Base-by-base conservation (phyloP, 176 grass and related monocot species). In the Eragrostis curvula region DNA sequence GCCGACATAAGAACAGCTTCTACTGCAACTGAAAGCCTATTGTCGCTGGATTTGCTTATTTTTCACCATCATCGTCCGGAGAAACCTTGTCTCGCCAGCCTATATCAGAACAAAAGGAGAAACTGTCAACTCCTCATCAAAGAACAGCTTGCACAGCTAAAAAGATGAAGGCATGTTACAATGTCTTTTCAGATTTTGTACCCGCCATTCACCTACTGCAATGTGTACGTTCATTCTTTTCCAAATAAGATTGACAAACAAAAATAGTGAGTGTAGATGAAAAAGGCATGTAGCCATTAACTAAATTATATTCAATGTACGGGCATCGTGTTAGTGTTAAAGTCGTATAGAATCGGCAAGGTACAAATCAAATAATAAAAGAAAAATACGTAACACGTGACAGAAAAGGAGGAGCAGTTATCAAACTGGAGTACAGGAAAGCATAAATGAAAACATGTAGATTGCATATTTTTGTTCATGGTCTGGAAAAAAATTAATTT, bases 41-140 rank as follows among this genome's bases (percentile, higher is more conserved):
- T 52, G 42, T 44, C 3, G 14, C 18, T 12, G 40, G 36, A 16
- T 28, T 70, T 16, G 6, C 63, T 89, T 81, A 24, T 43, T 85
- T 81, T 72, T 85, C 78, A 13, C 56, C 83, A 71, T 47, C 77
- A 62, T 79, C 56, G 13, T 44, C 87, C 15, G 15, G 16, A 74
- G 49, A 18, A 28, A 3, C 13, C 7, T 5, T 53, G 14, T 23
- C 65, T 58, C 9, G 7, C 72, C 45, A 63, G 55, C 63, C 87
- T 89, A 15, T 25, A 45, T 41, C 13, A 69, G 24, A 77, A 73
- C 9, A 43, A 81, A 80, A 73, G 27, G 28, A 73, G 50, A 9
- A 15, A 71, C 9, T 69, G 51, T 85, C 65, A 89, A 25, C 56
- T 17, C 39, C 79, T 18, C 8, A 51, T 21, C 24, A 85, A 85